Percentiles rank a stretch among this genome's conserved stretches.
These are phyloP conservation scores for Peltaster fructicola DNA, from an alignment of 2,329 filamentous ascomycete genomes.

Conservation along the genomic window DNA sequence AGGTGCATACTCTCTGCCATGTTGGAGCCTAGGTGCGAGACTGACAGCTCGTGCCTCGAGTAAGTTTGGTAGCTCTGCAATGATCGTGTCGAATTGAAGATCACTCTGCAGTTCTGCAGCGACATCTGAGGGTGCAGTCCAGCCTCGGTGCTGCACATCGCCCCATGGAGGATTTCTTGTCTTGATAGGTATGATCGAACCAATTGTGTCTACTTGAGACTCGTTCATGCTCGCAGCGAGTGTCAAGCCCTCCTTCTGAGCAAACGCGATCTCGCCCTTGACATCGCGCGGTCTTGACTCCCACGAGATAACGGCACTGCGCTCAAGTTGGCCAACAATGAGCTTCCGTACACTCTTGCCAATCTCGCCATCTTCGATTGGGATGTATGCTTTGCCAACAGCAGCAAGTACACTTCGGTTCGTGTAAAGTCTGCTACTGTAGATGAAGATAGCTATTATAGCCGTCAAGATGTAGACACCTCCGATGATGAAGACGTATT, in stretches of 20 bases:
- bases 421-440: conserved; percentile 69
- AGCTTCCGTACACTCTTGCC: conserved; percentile 56
- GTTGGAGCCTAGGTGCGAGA: conserved; percentile 44
- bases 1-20: conserved; percentile 23
- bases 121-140: conserved; percentile 53
- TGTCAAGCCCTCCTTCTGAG: conserved; percentile 14
- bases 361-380: conserved; percentile 71
- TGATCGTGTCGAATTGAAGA: conserved; percentile 66
- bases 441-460: conserved; percentile 55
- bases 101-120: conserved; percentile 52
- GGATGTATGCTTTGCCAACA: conserved; percentile 77
- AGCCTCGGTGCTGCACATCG: conserved; percentile 68
- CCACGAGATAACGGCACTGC: conserved; percentile 68
- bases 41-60: conserved; percentile 90
- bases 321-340: conserved; percentile 52
- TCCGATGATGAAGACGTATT: conserved; percentile 69
- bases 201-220: conserved; percentile 10
- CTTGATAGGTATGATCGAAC: conserved; percentile 22
- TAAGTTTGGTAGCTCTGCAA: conserved; percentile 70
- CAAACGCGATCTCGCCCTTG: conserved; percentile 15
- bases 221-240: conserved; percentile 5
- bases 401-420: conserved; percentile 60
- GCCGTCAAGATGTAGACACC: conserved; percentile 59
- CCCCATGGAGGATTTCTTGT: conserved; percentile 50
- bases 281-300: conserved; percentile 52